These are phyloP conservation scores for Irpex rosettiformis DNA, from an alignment of 1,284 basidiomycete species.

Conservation along the genomic window DNA sequence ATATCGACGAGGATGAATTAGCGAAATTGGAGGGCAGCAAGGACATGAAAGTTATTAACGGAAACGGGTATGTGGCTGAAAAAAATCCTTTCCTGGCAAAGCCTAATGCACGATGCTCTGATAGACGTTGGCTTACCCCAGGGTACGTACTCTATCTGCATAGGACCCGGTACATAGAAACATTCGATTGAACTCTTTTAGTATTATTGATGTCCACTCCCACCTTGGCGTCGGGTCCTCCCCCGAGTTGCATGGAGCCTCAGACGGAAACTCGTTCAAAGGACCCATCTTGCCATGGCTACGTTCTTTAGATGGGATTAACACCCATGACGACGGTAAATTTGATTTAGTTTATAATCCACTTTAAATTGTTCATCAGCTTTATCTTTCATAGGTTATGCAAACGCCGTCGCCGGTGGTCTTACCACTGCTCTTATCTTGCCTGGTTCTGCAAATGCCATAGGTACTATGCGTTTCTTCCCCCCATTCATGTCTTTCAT, in stretches of 20 bases:
- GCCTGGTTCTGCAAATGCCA: constrained; percentile 53
- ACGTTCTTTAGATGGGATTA: constrained; percentile 45
- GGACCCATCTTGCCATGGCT: constrained; percentile 43
- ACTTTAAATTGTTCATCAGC: too few relatives aligned
- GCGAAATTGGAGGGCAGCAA: background rate
- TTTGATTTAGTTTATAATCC: background rate
- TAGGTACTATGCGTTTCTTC: constrained; percentile 7
- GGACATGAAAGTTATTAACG: constrained; percentile 17
- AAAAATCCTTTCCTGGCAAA: background rate
- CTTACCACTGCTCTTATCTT: constrained; percentile 72
- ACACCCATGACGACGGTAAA: constrained; percentile 42
- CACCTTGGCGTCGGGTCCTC: constrained; percentile 23
- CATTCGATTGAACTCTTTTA: too few relatives aligned
- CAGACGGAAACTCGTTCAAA: constrained; percentile 35
- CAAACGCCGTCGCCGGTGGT: constrained; percentile 47
- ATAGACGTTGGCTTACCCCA: constrained; percentile 24
- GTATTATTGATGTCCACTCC: constrained; percentile 46
- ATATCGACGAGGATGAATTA: constrained; percentile 22
- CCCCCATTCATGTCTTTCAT: background rate
- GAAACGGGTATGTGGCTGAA: constrained; percentile 13
- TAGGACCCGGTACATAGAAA: too few relatives aligned
- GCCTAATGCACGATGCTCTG: background rate
- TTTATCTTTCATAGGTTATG: constrained; percentile 44
- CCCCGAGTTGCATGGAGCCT: constrained; percentile 25
- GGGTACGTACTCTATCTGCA: constrained; percentile 17